Conservation (phyloP, 352 stramenopile species). For the Pythium brachiatum region DNA sequence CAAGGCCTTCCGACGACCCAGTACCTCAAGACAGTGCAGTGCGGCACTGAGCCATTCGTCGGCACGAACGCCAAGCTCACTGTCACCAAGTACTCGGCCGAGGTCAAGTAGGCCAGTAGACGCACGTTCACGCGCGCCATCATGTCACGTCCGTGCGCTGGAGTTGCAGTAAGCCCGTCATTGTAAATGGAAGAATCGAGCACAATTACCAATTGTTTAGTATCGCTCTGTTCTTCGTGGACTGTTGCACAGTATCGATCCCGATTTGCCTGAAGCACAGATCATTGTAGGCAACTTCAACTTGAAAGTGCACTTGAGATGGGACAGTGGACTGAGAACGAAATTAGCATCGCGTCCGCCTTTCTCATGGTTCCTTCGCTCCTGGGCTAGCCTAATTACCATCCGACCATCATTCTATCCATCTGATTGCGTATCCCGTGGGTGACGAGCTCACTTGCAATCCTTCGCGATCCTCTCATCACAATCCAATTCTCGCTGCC, state of each 20-base stretch:
- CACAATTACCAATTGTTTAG: too few species aligned
- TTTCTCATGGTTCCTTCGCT: not conserved
- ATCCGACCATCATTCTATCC: not conserved
- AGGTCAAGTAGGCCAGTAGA: conserved; percentile 8
- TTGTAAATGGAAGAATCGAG: not conserved
- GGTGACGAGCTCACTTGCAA: too few species aligned
- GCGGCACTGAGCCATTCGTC: conserved; percentile 20
- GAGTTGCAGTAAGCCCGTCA: not conserved
- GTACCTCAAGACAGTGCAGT: conserved; percentile 25
- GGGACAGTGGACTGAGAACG: not conserved
- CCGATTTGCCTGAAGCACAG: not conserved
- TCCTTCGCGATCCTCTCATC: too few species aligned
- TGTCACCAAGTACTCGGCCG: conserved; percentile 13
- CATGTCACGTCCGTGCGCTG: not conserved
- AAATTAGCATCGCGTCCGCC: not conserved
- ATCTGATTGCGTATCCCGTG: not conserved
- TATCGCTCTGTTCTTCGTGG: too few species aligned
- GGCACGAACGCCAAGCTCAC: conserved; percentile 17
- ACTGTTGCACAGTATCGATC: too few species aligned
- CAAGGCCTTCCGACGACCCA: conserved; percentile 18
- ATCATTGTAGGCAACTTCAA: not conserved
- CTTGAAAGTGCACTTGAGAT: not conserved
- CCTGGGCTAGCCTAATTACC: too few species aligned
- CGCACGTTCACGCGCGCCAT: not conserved
- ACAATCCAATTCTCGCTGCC: too few species aligned